These are phyloP conservation scores for Iris macrosiphon DNA, from an alignment of 106 monocot species.

Conservation along the genomic window DNA sequence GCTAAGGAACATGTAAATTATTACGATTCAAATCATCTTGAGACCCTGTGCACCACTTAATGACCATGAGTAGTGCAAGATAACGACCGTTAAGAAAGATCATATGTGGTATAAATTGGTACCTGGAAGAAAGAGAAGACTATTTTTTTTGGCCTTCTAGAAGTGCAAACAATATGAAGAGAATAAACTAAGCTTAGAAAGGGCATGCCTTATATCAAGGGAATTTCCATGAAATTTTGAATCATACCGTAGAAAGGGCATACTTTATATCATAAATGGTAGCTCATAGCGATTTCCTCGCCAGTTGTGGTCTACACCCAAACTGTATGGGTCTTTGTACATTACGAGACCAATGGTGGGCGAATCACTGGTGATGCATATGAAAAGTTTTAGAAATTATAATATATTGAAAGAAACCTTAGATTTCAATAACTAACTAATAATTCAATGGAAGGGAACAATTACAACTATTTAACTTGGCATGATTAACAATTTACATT, in stretches of 20 bases:
- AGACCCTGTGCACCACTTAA: slow-evolving; percentile 73
- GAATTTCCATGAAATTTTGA: slow-evolving; percentile 62
- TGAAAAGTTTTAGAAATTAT: slow-evolving; percentile 6
- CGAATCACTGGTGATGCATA: slow-evolving; percentile 61
- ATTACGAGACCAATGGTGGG: slow-evolving; percentile 58
- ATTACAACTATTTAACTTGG: too few relatives aligned
- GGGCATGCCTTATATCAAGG: slow-evolving; percentile 60
- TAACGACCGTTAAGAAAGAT: slow-evolving; percentile 72
- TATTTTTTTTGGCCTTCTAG: too few relatives aligned
- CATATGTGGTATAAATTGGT: slow-evolving; percentile 67
- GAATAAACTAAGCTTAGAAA: not conserved
- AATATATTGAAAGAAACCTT: too few relatives aligned
- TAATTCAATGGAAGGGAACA: too few relatives aligned
- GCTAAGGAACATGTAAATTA: slow-evolving; percentile 72
- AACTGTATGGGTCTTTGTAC: slow-evolving; percentile 69
- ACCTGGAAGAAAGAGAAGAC: slow-evolving; percentile 38
- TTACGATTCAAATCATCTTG: slow-evolving; percentile 70
- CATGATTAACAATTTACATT: too few relatives aligned
- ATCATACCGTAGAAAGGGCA: too few relatives aligned
- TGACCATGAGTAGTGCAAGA: slow-evolving; percentile 52
- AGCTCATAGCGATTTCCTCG: slow-evolving; percentile 86
- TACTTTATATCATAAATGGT: slow-evolving; percentile 76
- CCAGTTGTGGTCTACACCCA: slow-evolving; percentile 95
- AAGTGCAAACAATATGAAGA: not conserved
- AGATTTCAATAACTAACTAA: too few relatives aligned